Conservation (phyloP, 164 flowering plant species). For the Dillenia suffruticosa region DNA sequence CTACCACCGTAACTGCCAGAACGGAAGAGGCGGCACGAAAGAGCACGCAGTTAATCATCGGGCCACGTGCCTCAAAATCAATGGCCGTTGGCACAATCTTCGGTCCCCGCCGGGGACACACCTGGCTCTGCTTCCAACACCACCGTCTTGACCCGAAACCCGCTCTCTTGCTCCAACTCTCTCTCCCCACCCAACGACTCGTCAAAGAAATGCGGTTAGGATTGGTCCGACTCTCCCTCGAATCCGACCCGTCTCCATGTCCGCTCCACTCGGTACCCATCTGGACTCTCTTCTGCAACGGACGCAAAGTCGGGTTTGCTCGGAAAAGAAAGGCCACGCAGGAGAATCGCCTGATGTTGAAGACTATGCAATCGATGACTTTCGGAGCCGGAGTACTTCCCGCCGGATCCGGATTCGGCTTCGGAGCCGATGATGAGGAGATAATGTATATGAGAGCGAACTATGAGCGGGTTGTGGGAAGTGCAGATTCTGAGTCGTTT, state of each 20-base stretch:
- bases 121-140: conserved; percentile 73
- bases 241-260: conserved; percentile 34
- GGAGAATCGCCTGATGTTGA: conserved; percentile 36
- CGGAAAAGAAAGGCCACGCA: conserved; percentile 34
- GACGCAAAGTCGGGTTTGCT: conserved; percentile 63
- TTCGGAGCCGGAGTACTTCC: conserved; percentile 86
- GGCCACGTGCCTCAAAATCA: conserved; percentile 53
- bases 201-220: conserved; percentile 73
- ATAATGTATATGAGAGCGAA: conserved; percentile 81
- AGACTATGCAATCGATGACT: conserved; percentile 59
- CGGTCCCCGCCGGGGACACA: conserved; percentile 64
- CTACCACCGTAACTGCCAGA: conserved; percentile 5
- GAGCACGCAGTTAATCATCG: conserved; percentile 7
- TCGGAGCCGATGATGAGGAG: conserved; percentile 29
- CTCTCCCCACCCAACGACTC: conserved; percentile 50
- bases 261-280: conserved; percentile 59
- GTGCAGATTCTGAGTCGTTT: conserved; percentile 70
- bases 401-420: conserved; percentile 17
- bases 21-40: conserved; percentile 4
- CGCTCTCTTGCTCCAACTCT: conserved; percentile 61
- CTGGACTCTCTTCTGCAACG: conserved; percentile 75
- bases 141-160: conserved; percentile 49
- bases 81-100: conserved; percentile 80
- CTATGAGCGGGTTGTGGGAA: conserved; percentile 69
- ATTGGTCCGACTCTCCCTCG: conserved; percentile 70